Evolutionary conservation across 768 basidiomycete species (phyloP), one percentile per base, ranked within the genome.

Genomic region (Kwoniella botswanensis): DNA sequence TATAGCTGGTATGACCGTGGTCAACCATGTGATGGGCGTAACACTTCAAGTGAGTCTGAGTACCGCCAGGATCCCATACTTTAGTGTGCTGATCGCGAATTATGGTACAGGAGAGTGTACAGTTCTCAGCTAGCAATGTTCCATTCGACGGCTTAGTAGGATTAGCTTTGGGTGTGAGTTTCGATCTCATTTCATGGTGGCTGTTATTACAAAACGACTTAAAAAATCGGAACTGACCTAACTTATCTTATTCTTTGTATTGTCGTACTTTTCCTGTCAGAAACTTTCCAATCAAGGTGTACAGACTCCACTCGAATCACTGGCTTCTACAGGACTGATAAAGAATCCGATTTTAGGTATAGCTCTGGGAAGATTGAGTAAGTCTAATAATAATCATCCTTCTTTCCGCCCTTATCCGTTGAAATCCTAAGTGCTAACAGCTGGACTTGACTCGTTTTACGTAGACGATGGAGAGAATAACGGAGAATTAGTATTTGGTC

Each of bases 401-500:
- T 29, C 7, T 42, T 42, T 41, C 26, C 9, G 42, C 10, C 18
- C 35, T 6, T 9, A 26, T 35, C 35, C 35, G 35, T 35, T 35
- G 35, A 35, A 6, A 35, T 35, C 35, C 7, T 9, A 4, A 35
- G 35, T 35, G 50, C 24, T 15, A 29, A 50, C 46, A 50, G 13
- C 12, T 50, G 35, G 35, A 35, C 35, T 35, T 35, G 35, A 35
- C 35, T 35, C 6, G 35, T 35, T 3, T 35, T 6, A 61, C 41
- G 7, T 64, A 74, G 74, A 67, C 24, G 74, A 75, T 50, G 74
- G 74, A 11, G 62, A 72, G 65, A 76, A 71, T 57, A 64, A 68
- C 74, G 93, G 93, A 62, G 87, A 92, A 84, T 87, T 94, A 69
- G 92, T 92, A 9, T 91, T 94, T 72, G 93, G 93, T 43, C 90